Conservation (phyloP, 208 protist genomes). For the Acanthamoeba royreba region DNA sequence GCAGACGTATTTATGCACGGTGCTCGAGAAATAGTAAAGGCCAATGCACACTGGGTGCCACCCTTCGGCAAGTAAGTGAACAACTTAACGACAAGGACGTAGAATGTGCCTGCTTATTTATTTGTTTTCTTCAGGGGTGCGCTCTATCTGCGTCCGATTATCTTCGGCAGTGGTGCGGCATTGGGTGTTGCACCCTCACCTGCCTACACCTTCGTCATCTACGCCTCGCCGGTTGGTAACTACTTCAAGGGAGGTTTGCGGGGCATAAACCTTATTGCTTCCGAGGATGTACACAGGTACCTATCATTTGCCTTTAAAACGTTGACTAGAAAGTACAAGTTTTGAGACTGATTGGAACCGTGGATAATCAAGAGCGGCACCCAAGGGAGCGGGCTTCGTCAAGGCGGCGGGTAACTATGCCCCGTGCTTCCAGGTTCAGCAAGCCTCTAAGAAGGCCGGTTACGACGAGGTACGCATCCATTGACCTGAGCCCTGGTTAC, state of each 20-base stretch:
- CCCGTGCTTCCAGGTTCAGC: slow-evolving; percentile 38
- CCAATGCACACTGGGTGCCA: slow-evolving; percentile 11
- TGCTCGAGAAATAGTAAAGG: not conserved
- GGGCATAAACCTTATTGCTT: not conserved
- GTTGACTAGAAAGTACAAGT: not conserved
- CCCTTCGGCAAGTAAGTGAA: slow-evolving; percentile 7
- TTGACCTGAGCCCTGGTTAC: too few relatives aligned
- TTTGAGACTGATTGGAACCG: not conserved
- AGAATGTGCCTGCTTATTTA: too few relatives aligned
- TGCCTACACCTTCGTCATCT: slow-evolving; percentile 41
- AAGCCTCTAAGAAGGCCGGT: slow-evolving; percentile 40
- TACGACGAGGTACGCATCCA: slow-evolving; percentile 38
- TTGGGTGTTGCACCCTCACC: slow-evolving; percentile 29
- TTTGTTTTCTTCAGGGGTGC: not conserved
- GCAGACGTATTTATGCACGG: slow-evolving; percentile 23
- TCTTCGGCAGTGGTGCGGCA: slow-evolving; percentile 9
- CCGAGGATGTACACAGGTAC: slow-evolving; percentile 11
- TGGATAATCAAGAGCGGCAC: not conserved
- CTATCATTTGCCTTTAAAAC: not conserved
- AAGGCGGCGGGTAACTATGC: slow-evolving; percentile 38
- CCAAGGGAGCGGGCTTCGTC: slow-evolving; percentile 2
- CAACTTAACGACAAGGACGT: not conserved
- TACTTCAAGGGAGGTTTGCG: slow-evolving; percentile 35
- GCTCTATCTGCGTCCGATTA: slow-evolving; percentile 29
- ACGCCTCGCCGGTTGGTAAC: slow-evolving; percentile 46